phyloP scores from a whole-genome alignment of 164 flowering plant genomes.

The Stephania cephalantha region DNA sequence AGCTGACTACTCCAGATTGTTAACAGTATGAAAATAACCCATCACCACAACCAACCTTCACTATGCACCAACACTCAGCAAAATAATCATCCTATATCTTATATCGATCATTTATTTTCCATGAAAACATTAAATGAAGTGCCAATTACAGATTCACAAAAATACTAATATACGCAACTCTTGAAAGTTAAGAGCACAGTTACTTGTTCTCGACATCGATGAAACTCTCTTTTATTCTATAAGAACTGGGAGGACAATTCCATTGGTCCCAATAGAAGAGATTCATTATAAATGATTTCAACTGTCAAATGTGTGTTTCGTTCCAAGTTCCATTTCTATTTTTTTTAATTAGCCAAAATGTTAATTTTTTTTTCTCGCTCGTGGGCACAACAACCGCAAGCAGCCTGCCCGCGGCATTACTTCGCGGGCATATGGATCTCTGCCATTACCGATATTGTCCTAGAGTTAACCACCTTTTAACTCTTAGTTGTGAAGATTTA shows the following conservation, averaged over 20 bases:
- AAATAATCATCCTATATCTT: not conserved
- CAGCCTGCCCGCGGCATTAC: too few species aligned
- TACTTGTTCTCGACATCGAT: not conserved
- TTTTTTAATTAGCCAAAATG: too few species aligned
- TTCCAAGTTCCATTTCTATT: too few species aligned
- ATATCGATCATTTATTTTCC: not conserved
- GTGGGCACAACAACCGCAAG: too few species aligned
- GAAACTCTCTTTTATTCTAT: not conserved
- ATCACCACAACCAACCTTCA: not conserved
- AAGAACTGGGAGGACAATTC: not conserved
- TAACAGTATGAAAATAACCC: not conserved
- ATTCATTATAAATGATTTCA: not conserved
- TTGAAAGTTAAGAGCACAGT: not conserved
- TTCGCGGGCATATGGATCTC: too few species aligned
- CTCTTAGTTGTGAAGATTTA: too few species aligned
- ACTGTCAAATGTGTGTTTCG: not conserved
- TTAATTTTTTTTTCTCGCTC: too few species aligned
- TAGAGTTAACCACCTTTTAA: too few species aligned
- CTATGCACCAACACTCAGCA: not conserved
- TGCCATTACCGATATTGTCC: too few species aligned
- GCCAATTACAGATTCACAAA: not conserved
- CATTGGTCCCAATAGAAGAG: not conserved
- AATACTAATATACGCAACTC: not conserved
- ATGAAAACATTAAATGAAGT: not conserved
- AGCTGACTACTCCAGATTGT: not conserved